Evolutionary conservation across 352 stramenopile genomes (phyloP), one percentile per base, ranked within the genome.

Genomic region (Bremia lactucae): DNA sequence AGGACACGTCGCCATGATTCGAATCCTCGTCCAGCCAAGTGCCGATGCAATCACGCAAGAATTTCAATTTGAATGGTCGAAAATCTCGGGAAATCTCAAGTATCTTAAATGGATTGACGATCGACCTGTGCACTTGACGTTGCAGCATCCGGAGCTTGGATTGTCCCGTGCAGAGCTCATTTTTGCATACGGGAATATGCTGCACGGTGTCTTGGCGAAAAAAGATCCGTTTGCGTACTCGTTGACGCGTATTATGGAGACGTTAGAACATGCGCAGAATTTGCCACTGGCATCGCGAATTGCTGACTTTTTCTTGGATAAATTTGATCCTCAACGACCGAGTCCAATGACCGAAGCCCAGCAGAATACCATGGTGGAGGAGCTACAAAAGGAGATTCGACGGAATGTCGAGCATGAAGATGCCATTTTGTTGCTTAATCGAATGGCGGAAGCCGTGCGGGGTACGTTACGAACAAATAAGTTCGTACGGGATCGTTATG

Each of bases 181-280:
- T 55, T 96, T 95, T 39, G 88, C 86, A 11, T 95, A 98, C 68
- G 87, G 74, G 35, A 93, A 94, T 52, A 92, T 98, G 62, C 68
- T 98, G 42, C 94, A 98, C 73, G 87, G 91, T 9, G 78, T 97
- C 23, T 69, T 98, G 58, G 77, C 81, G 8, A 97, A 97, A 62
- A 69, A 92, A 40, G 95, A 98, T 52, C 68, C 91, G 6, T 93
- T 96, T 40, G 83, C 87, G 28, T 98, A 96, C 71, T 96, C 82
- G 41, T 77, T 97, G 38, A 87, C 77, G 47, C 94, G 94, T 48
- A 98, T 98, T 49, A 72, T 94, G 36, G 80, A 96, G 41, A 93
- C 90, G 24, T 65, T 98, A 10, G 87, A 94, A 38, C 81, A 97
- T 41, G 68, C 81, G 28, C 75, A 93, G 52, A 78, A 96, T 51